Base-by-base conservation (phyloP, 441 rosid species). In the Erysimum cheiri region DNA sequence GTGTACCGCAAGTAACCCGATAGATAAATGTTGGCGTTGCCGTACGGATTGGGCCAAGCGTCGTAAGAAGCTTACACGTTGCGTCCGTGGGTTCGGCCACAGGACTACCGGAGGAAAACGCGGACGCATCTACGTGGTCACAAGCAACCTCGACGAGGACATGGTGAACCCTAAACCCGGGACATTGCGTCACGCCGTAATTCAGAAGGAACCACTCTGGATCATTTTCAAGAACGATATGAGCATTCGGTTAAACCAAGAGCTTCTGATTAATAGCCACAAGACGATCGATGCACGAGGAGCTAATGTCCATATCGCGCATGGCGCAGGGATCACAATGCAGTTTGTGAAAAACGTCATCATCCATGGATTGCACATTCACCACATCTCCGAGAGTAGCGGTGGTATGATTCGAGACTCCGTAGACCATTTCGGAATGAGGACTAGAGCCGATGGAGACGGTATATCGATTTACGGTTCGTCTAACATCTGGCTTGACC, bases 1-100 rank as follows among this genome's bases (percentile, higher is more conserved):
- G 5, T 85, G 93, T 77, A 14, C 60, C 33, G 88, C 87, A 29
- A 78, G 87, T 31, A 87, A 87, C 83, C 88, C 88, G 0, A 82
- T 87, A 19, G 90, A 85, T 61, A 64, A 78, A 53, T 88, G 93
- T 73, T 85, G 87, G 90, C 78, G 88, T 36, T 85, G 93, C 74
- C 43, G n/a, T 24, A 1, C 54, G 0, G 8, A 77, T 36, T 85
- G 90, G 88, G 84, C 84, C 0, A 47, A 17, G 28, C 44, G 83
- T 61, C 82, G 90, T 24, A 70, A 83, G 76, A 73, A n/a, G 39
- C 78, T 85, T 7, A 83, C 77, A 3, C 33, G 70, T 0, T 85
- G 90, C 28, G 85, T 52, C 3, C 80, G 81, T 2, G 93, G 90
- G 3, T 87, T 87, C 54, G 86, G 86, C 19, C 76, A 80, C 75